phyloP scores from a whole-genome alignment of 2,329 filamentous ascomycete genomes.

The Hypoxylon sp. region DNA sequence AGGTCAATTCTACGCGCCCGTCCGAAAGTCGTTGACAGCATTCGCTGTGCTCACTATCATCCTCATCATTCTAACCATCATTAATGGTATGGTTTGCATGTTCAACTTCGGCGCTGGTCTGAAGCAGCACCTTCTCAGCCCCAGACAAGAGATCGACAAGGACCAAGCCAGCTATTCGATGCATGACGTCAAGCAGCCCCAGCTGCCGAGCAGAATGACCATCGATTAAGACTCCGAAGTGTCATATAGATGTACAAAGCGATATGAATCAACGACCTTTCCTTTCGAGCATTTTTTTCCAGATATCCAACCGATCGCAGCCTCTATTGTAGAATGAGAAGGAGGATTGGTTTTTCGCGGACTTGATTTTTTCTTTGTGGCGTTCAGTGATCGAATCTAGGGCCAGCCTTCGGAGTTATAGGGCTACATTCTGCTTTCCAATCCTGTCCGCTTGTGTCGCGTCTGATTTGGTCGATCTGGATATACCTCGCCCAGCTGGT shows the following conservation, averaged over 20 bases:
- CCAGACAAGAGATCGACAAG: constrained; percentile 66
- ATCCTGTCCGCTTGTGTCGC: background rate
- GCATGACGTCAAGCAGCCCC: constrained; percentile 69
- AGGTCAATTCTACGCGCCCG: constrained; percentile 77
- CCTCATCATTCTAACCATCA: constrained; percentile 88
- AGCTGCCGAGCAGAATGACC: constrained; percentile 70
- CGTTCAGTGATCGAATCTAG: constrained; percentile 38
- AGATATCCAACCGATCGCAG: constrained; percentile 48
- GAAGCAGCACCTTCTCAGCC: constrained; percentile 81
- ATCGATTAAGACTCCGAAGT: constrained; percentile 65
- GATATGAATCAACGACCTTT: constrained; percentile 52
- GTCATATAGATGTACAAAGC: constrained; percentile 52
- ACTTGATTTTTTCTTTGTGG: constrained; percentile 33
- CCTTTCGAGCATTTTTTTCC: constrained; percentile 45
- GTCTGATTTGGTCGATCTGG: constrained; percentile 19
- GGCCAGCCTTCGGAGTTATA: constrained; percentile 36
- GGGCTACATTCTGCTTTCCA: constrained; percentile 20
- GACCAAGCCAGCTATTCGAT: constrained; percentile 68
- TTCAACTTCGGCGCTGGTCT: constrained; percentile 91
- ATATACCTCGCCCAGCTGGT: constrained; percentile 23
- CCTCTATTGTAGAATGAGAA: constrained; percentile 35
- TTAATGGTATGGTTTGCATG: constrained; percentile 88
- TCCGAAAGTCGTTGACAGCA: constrained; percentile 87
- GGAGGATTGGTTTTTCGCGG: constrained; percentile 29
- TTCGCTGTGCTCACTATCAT: constrained; percentile 95